Evolutionary conservation across 2,329 filamentous ascomycete genomes (phyloP), one percentile per base, ranked within the genome.

Genomic region (Fusarium sp.): DNA sequence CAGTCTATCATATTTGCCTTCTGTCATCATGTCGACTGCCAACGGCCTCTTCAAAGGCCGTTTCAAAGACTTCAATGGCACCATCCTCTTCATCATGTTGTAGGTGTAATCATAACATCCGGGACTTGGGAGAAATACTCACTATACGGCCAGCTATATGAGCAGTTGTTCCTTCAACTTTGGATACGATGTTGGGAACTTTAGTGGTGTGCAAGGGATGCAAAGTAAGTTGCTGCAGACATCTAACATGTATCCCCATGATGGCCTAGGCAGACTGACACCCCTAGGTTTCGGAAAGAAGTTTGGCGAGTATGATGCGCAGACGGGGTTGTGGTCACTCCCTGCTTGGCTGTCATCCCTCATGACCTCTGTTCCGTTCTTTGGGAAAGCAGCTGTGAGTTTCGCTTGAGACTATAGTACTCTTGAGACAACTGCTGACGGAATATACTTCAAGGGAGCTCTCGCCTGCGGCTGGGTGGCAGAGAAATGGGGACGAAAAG

Each of bases 151-250:
- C 11, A 75, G 73, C 8, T 75, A 76, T 28, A 73, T 76, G 73
- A 62, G 63, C 7, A 48, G 66, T 11, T 74, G 70, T 18, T 67
- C 72, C 5, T 75, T 76, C 56, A 75, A 76, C 53, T 76, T 75
- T 57, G 74, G 74, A 3, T 76, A 70, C 23, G 74, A 76, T 40
- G 73, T 75, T 18, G 72, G 74, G 40, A 75, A 62, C 15, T 76
- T 76, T 54, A 63, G 68, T 6, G 73, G 71, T 11, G 71, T 76
- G 3, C 74, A 76, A 52, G 73, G 56, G 12, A 76, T 76, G 73
- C 63, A 70, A 27, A n/a, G 56, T 37, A 34, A 34, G 30, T n/a
- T n/a, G n/a, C n/a, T n/a, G n/a, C n/a, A n/a, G n/a, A n/a, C n/a
- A n/a, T n/a, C n/a, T n/a, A n/a, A n/a, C n/a, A n/a, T n/a, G n/a